A percentile compares a stretch with the other conserved stretches of the same genome.
Evolutionary conservation across 2,329 filamentous ascomycete species (phyloP).

Genomic region (Aspergillus pseudoviridinutans): DNA sequence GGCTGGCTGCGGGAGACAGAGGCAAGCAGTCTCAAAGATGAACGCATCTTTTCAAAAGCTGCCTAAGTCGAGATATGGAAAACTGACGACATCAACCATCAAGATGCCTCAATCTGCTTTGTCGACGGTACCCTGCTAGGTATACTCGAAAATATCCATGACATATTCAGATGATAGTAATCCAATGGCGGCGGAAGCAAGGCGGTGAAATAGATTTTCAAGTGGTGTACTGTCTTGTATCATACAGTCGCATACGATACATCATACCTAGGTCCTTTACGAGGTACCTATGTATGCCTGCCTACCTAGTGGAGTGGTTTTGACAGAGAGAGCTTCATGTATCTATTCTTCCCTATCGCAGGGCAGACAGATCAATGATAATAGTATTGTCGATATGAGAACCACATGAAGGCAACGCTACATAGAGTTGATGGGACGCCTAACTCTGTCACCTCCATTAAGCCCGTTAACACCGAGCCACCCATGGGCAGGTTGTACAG

Average conservation of each 20-base stretch:
- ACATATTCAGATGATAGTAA: background rate
- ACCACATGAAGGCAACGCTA: background rate
- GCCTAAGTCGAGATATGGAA: background rate
- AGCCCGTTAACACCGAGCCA: background rate
- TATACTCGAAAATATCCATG: background rate
- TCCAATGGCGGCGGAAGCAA: constrained; percentile 1
- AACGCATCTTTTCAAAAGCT: constrained; percentile 23
- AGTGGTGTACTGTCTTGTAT: constrained; percentile 1
- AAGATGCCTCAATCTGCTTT: background rate
- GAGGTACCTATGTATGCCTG: too few species aligned
- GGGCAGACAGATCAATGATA: background rate
- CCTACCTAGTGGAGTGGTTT: too few species aligned
- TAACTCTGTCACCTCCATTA: background rate
- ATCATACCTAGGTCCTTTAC: background rate
- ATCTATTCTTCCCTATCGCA: background rate
- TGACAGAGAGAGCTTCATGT: too few species aligned
- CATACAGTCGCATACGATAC: background rate
- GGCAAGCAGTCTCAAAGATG: constrained; percentile 24
- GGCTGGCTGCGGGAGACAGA: constrained; percentile 25
- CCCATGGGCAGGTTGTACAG: background rate
- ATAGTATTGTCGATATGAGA: background rate
- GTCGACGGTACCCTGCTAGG: background rate
- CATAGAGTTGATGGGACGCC: background rate
- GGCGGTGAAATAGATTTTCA: constrained; percentile 1
- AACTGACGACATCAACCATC: background rate